Base-by-base conservation (phyloP, 2,329 filamentous ascomycete species). In the Neonectria neomacrospora region DNA sequence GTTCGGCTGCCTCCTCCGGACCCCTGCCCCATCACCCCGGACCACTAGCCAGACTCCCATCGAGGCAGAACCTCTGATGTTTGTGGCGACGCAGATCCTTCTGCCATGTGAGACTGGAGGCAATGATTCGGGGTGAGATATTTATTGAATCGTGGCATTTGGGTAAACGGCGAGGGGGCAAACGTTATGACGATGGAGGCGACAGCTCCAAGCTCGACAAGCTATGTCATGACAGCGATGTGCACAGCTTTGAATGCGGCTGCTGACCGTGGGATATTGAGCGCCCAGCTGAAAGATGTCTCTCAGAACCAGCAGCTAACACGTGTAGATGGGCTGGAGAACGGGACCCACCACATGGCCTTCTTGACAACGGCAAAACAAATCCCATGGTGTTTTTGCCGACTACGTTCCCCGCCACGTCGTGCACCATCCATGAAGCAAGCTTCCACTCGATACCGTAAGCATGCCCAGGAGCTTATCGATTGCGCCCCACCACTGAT, bases 11-110 rank as follows among this genome's bases (percentile, higher is more conserved):
- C 37, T 41, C 34, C 37, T 11, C n/a, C 37, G 9, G n/a, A 20
- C 37, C 37, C 37, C 9, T 41, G 8, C n/a, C 3, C 16, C n/a
- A 11, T 20, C 37, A 20, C 37, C n/a, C 8, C 37, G 3, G 37
- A 18, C 37, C 37, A 41, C 39, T 30, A 34, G 14, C 48, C n/a
- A 47, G 34, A 22, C 56, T 45, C 48, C 41, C 41, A 18, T 22
- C 22, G 51, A 59, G 56, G 56, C 56, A 59, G 48, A 59, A 22
- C 48, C n/a, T 41, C 37, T 41, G 37, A 9, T 41, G n/a, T 41
- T 41, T 41, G 37, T 41, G 37, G 37, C 37, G n/a, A 41, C 37
- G 37, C 37, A 41, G 37, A 41, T 41, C 37, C 16, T n/a, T 41
- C 18, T 41, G 37, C 37, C 3, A 11, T 3, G 37, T 18, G 37